Evolutionary conservation across 1,139 yeast genomes (phyloP).

Genomic region (Hanseniaspora sp.): DNA sequence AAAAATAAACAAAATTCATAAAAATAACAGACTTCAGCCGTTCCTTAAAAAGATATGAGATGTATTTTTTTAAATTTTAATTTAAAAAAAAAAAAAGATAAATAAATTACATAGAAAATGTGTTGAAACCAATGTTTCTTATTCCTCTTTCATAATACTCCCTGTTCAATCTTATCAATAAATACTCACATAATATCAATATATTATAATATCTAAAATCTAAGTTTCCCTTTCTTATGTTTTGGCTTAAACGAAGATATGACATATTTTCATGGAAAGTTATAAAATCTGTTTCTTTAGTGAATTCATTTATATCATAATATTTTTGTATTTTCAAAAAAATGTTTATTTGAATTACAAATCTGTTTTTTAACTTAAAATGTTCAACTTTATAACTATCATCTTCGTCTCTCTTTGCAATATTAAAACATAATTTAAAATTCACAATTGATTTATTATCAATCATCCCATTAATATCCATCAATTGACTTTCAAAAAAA

Average conservation of each 20-base stretch:
- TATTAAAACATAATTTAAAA: neutral
- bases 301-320: neutral
- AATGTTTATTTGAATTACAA: neutral
- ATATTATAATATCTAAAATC: conserved; percentile 10
- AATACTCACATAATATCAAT: neutral
- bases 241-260: neutral
- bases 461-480: neutral
- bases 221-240: neutral
- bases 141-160: neutral
- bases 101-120: neutral
- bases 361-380: neutral
- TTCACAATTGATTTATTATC: neutral
- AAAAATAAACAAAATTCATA: no score
- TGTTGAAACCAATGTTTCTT: conserved; percentile 1
- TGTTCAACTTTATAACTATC: neutral
- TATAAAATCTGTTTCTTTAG: conserved; percentile 5
- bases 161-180: neutral
- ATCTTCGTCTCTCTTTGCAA: neutral
- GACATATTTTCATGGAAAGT: conserved; percentile 13
- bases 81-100: neutral
- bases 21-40: no score
- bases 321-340: neutral
- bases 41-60: no score
- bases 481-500: neutral
- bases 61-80: no score